These are phyloP conservation scores for Trypanosoma conorhini DNA, from an alignment of 208 protist genomes.

Conservation along the genomic window DNA sequence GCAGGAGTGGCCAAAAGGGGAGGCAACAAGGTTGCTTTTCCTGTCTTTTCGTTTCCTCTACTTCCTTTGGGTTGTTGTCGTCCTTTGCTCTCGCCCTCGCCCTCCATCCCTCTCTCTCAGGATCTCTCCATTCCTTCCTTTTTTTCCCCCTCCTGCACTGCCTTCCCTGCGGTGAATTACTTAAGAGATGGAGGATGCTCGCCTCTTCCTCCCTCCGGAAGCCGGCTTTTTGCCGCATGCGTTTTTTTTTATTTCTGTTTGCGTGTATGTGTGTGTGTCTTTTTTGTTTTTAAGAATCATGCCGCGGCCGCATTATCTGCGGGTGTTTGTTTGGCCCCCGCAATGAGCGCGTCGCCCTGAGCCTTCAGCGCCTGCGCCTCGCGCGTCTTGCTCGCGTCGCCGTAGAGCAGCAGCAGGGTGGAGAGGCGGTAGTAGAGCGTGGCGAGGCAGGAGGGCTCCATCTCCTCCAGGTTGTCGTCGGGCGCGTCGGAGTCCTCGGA, in stretches of 20 bases:
- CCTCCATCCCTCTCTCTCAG: not conserved
- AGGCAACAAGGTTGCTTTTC: constrained; percentile 18
- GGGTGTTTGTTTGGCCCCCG: constrained; percentile 11
- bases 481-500: not conserved
- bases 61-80: not conserved
- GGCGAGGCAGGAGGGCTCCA: constrained; percentile 34
- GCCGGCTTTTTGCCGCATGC: not conserved
- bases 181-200: not conserved
- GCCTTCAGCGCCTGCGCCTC: constrained; percentile 52
- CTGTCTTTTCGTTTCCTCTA: not conserved
- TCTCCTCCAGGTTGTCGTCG: constrained; percentile 29
- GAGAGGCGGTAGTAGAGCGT: constrained; percentile 75
- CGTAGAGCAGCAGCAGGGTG: constrained; percentile 67
- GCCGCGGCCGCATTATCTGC: not conserved
- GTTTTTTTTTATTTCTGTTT: constrained; percentile 11
- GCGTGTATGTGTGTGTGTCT: not conserved
- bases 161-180: not conserved
- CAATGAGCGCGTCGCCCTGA: constrained; percentile 35
- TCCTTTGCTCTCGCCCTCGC: not conserved
- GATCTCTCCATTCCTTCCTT: not conserved
- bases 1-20: not conserved
- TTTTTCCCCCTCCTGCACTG: constrained; percentile 1
- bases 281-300: not conserved
- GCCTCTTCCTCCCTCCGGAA: not conserved
- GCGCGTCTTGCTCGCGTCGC: constrained; percentile 54